These are phyloP conservation scores for Dictyostelium firmibasis DNA, from an alignment of 78 protist species.

Conservation along the genomic window DNA sequence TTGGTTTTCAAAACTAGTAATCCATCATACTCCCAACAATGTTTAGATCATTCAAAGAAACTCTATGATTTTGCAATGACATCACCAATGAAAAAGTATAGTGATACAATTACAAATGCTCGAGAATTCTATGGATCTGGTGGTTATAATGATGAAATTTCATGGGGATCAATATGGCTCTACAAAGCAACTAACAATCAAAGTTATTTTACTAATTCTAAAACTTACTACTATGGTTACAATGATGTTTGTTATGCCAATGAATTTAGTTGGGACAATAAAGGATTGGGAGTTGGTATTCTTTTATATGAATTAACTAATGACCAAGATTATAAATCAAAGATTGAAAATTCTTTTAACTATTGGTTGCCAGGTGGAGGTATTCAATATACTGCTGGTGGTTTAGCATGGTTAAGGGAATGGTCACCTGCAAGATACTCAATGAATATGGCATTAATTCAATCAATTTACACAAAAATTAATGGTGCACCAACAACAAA, in stretches of 20 bases:
- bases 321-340: slow-evolving; percentile 2
- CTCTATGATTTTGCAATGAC: slow-evolving; percentile 8
- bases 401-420: slow-evolving; percentile 47
- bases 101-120: slow-evolving; percentile 17
- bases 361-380: slow-evolving; percentile 68
- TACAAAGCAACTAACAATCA: slow-evolving; percentile 45
- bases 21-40: not conserved
- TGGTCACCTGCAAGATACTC: slow-evolving; percentile 73
- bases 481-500: not conserved
- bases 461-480: not conserved
- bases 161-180: slow-evolving; percentile 61
- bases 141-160: slow-evolving; percentile 66
- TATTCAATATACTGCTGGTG: slow-evolving; percentile 45
- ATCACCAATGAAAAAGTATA: not conserved
- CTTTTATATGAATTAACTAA: not conserved
- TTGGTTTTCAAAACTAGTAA: slow-evolving; percentile 3
- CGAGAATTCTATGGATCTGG: slow-evolving; percentile 28
- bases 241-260: slow-evolving; percentile 9
- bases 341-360: slow-evolving; percentile 17
- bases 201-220: not conserved
- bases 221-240: not conserved
- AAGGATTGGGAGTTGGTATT: slow-evolving; percentile 22
- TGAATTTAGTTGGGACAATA: slow-evolving; percentile 62
- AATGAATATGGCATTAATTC: slow-evolving; percentile 45
- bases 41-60: slow-evolving; percentile 29